Base-by-base conservation (phyloP, 2,329 filamentous ascomycete species). In the Whalleya microplaca region DNA sequence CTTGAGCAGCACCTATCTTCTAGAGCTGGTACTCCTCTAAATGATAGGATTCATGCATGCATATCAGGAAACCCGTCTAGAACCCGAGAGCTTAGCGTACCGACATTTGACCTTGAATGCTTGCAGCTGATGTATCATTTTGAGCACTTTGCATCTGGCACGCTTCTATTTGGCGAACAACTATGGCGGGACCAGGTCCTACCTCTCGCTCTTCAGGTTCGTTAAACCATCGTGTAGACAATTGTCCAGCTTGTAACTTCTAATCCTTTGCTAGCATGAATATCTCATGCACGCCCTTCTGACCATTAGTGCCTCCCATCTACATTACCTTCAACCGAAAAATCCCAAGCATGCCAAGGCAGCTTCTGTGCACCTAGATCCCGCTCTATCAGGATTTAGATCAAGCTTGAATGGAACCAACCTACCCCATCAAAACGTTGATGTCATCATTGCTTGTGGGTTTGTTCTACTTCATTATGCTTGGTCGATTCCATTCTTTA, bases 251-350 rank as follows among this genome's bases (percentile, higher is more conserved):
- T 23, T 37, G 12, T 20, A 41, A 27, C 23, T 37, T 7, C 48
- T 51, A 41, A 49, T 21, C 7, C 16, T 27, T 14, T 19, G 2
- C n/a, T 37, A 55, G 52, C 46, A 55, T 18, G 45, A 49, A 27
- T 37, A 49, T 56, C 77, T 89, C 21, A 55, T 55, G 52, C 37
- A 16, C n/a, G 42, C 48, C 14, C 16, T 53, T 21, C 23, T 52
- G 21, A 57, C 42, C n/a, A 42, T 52, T 12, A 41, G 23, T 16
- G 44, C 51, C 40, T 41, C 55, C 10, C 52, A 55, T 45, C 40
- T 55, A 21, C 37, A 41, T 12, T 19, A 55, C 10, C 46, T 55
- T 29, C 52, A 55, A 45, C 52, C 52, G 16, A 7, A 16, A 21
- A 16, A 27, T 16, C 9, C 21, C 32, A 18, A 29, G 21, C 14